These are phyloP conservation scores for Lipomyces starkeyi DNA, from an alignment of 805 yeast species.

Conservation along the genomic window DNA sequence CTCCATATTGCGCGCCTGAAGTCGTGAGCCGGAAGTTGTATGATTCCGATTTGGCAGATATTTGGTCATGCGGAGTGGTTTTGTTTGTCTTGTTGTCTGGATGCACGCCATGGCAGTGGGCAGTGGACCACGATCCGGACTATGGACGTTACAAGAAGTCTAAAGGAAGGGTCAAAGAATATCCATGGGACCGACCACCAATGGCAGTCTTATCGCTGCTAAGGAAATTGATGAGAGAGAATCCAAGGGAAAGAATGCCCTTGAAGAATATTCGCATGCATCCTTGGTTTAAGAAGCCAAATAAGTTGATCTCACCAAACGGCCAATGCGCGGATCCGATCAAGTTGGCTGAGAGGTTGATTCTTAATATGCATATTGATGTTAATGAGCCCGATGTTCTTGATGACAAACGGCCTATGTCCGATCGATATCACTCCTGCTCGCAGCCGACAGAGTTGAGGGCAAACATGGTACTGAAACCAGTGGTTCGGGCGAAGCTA, in stretches of 20 bases:
- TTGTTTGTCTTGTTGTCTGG: slow-evolving; percentile 68
- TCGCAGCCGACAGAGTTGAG: slow-evolving; percentile 30
- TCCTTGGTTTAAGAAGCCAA: slow-evolving; percentile 60
- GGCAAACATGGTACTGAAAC: slow-evolving; percentile 10
- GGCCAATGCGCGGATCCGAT: slow-evolving; percentile 63
- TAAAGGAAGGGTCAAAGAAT: slow-evolving; percentile 53
- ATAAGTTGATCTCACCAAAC: slow-evolving; percentile 52
- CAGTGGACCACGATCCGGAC: slow-evolving; percentile 58
- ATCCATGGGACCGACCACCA: slow-evolving; percentile 64
- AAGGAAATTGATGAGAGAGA: slow-evolving; percentile 58
- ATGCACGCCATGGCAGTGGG: slow-evolving; percentile 75
- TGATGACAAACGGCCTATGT: slow-evolving; percentile 2
- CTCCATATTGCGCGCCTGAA: slow-evolving; percentile 84
- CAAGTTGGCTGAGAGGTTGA: slow-evolving; percentile 56
- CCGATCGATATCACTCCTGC: slow-evolving; percentile 8
- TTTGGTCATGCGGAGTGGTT: slow-evolving; percentile 65
- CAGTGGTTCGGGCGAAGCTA: not conserved
- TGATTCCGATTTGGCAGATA: slow-evolving; percentile 62
- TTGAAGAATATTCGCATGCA: slow-evolving; percentile 54
- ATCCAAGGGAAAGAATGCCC: slow-evolving; percentile 54
- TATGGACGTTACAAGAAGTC: slow-evolving; percentile 51
- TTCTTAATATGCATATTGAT: slow-evolving; percentile 59
- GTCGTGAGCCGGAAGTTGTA: slow-evolving; percentile 55
- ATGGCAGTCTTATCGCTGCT: slow-evolving; percentile 57
- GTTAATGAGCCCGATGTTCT: slow-evolving; percentile 33